Evolutionary conservation across 345 rosid species (phyloP), one percentile per base, ranked within the genome.

Genomic region (Corchorus capsularis): DNA sequence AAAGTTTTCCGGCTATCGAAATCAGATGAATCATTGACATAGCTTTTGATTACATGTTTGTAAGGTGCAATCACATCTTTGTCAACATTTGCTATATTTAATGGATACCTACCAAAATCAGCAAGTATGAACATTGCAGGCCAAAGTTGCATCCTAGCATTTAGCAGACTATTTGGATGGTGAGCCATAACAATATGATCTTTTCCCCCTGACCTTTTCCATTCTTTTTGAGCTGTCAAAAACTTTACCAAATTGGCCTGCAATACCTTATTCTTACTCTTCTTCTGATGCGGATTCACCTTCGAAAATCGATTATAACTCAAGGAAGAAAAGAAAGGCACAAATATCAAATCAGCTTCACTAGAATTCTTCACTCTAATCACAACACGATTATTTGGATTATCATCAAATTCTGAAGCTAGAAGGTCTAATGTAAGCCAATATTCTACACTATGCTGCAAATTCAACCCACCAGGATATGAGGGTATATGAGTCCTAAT

Each of bases 21-120:
- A 41, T 80, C 87, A 13, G 94, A 90, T 7, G 86, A 66, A 79
- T 96, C 99, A 57, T 89, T 87, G 20, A 7, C 80, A 35, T 89
- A 92, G 47, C 82, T 85, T 70, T 76, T 85, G 65, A 94, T 85
- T 49, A 94, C 83, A 71, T 96, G 98, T 81, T 89, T 91, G 87
- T 96, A 96, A 50, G 99, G 99, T 2, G 97, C 97, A 63, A 96
- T 91, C 46, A 93, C 83, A 75, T 96, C 99, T 83, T 96, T 93
- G 37, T 89, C 89, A 54, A 96, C 87, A 81, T 93, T 93, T 0
- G 97, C 98, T 5, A 93, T 78, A 37, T 82, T 88, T 8, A 93
- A 87, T 16, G 99, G 91, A 81, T 96, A 96, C 79, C 99, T 90
- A 71, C 99, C 99, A 20, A 96, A 96, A 78, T 96, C 98, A 10